These are phyloP conservation scores for Elasticomyces elasticus DNA, from an alignment of 495 filamentous ascomycete genomes.

Conservation along the genomic window DNA sequence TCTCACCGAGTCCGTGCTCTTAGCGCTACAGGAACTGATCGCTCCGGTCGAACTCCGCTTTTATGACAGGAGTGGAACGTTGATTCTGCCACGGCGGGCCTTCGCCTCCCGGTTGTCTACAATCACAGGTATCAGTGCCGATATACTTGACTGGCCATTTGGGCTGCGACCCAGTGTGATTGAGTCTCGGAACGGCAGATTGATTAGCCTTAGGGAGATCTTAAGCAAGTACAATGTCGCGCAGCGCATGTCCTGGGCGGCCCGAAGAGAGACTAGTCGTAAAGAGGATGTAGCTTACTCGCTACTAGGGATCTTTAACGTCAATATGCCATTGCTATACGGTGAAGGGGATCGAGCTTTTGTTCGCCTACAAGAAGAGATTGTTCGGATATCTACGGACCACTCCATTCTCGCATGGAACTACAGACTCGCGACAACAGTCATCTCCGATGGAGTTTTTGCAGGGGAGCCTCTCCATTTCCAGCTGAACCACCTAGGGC, in stretches of 20 bases:
- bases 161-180: not conserved
- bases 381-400: slow-evolving; percentile 19
- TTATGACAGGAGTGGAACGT: not conserved
- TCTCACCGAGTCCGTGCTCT: not conserved
- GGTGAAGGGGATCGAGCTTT: slow-evolving; percentile 30
- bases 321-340: slow-evolving; percentile 32
- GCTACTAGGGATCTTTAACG: slow-evolving; percentile 28
- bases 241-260: slow-evolving; percentile 17
- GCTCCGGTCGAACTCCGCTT: slow-evolving; percentile 6
- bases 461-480: not conserved
- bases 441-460: not conserved
- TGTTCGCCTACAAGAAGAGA: slow-evolving; percentile 24
- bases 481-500: not conserved
- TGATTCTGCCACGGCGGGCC: not conserved
- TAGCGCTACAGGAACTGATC: slow-evolving; percentile 14
- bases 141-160: not conserved
- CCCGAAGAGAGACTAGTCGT: slow-evolving; percentile 3
- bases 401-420: slow-evolving; percentile 15
- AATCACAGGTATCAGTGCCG: not conserved
- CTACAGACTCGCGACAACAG: not conserved
- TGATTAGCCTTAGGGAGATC: not conserved
- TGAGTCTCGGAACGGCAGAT: not conserved
- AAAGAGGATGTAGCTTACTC: slow-evolving; percentile 31
- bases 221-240: slow-evolving; percentile 2
- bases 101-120: not conserved